A percentile compares a stretch with the other conserved stretches of the same genome.
phyloP scores from a whole-genome alignment of 2,329 filamentous ascomycete genomes.

The Neonectria ditissima region DNA sequence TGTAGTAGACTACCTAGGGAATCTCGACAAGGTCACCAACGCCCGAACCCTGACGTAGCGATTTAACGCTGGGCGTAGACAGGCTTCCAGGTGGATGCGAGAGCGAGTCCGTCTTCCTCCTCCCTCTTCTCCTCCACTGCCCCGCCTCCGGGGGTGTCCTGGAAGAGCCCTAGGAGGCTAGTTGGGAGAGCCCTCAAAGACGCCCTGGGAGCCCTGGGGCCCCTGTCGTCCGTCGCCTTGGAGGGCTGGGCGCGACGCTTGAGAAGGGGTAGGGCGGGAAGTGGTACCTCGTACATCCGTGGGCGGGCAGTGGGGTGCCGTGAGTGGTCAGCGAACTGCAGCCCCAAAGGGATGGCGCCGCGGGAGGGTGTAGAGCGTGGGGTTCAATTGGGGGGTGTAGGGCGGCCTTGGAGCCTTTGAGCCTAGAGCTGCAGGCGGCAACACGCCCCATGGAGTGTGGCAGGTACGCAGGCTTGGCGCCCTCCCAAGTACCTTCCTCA shows the following conservation, averaged over 20 bases:
- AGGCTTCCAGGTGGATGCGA: background rate
- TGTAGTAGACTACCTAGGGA: no score
- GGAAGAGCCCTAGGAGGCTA: background rate
- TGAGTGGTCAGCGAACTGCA: background rate
- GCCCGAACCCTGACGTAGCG: conserved; percentile 1
- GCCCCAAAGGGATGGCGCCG: background rate
- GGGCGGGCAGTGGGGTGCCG: background rate
- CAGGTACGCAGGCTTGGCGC: background rate
- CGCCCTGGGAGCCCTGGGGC: conserved; percentile 15
- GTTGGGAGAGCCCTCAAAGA: conserved; percentile 10
- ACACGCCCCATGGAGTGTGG: background rate
- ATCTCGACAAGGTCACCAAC: background rate
- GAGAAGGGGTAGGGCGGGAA: background rate
- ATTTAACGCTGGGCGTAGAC: background rate
- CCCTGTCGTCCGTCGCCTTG: conserved; percentile 16
- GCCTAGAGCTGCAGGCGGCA: background rate
- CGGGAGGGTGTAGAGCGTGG: background rate
- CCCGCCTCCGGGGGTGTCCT: conserved; percentile 1
- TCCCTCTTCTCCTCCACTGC: background rate
- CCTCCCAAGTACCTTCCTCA: conserved; percentile 1
- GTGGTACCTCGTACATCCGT: background rate
- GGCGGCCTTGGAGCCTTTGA: background rate
- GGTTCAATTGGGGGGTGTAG: background rate
- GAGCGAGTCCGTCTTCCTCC: no score
- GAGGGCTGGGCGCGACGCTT: conserved; percentile 18